Conservation (phyloP, 768 basidiomycete genomes). For the Tylopilus subfusipes region DNA sequence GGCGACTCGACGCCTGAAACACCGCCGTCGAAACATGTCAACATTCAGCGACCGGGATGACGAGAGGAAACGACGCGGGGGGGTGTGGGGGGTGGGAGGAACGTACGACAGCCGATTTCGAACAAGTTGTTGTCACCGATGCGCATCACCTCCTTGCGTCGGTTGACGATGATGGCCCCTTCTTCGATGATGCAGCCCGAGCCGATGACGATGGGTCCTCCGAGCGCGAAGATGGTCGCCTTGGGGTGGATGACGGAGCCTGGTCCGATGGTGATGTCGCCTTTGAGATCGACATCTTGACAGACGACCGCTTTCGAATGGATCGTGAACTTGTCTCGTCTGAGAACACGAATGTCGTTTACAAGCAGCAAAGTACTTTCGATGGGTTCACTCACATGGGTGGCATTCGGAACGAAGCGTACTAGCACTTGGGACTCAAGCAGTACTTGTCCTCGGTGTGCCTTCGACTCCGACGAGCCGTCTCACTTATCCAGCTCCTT, state of each 20-base stretch:
- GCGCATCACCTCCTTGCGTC: conserved; percentile 85
- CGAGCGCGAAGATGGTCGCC: conserved; percentile 87
- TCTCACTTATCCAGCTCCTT: not conserved
- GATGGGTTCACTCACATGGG: conserved; percentile 25
- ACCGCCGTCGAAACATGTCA: too few species aligned
- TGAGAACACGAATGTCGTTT: conserved; percentile 26
- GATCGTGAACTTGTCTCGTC: conserved; percentile 85
- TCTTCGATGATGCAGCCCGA: conserved; percentile 90
- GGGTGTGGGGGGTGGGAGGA: too few species aligned
- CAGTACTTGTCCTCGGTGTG: too few species aligned
- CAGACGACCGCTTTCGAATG: conserved; percentile 90
- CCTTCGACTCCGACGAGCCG: not conserved
- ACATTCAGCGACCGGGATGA: not conserved
- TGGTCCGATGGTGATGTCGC: conserved; percentile 89
- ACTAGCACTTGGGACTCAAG: not conserved
- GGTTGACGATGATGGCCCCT: conserved; percentile 83
- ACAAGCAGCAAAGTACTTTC: not conserved
- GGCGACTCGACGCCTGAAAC: conserved; percentile 82
- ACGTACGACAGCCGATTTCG: conserved; percentile 89
- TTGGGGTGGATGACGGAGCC: conserved; percentile 93
- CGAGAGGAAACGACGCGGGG: not conserved
- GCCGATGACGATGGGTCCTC: conserved; percentile 88
- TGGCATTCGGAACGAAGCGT: conserved; percentile 21
- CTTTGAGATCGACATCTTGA: conserved; percentile 91
- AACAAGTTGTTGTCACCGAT: conserved; percentile 94